Evolutionary conservation across 176 grass and related monocot genomes (phyloP).

Genomic region (Carex parvula): DNA sequence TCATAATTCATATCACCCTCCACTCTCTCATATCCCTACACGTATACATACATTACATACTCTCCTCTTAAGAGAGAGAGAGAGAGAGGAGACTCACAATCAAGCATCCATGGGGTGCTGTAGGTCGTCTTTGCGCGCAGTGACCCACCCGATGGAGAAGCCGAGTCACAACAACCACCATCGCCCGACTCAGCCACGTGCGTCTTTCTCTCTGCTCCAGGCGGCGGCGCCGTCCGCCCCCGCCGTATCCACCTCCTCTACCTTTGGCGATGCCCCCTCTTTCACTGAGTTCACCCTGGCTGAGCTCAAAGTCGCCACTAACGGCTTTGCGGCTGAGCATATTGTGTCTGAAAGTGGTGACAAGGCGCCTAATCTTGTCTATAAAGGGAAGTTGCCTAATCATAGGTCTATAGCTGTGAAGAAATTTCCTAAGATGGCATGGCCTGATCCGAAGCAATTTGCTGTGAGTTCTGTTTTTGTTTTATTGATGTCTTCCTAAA

Average conservation of each 20-base stretch:
- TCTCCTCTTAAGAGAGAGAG: not conserved
- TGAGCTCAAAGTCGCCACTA: conserved; percentile 67
- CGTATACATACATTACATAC: not conserved
- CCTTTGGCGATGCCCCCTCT: conserved; percentile 29
- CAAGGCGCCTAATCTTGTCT: conserved; percentile 92
- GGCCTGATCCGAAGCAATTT: conserved; percentile 98
- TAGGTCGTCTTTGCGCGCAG: conserved; percentile 46
- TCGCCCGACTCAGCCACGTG: conserved; percentile 4
- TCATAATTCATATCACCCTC: not conserved
- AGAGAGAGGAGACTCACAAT: not conserved
- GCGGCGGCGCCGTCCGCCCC: not conserved
- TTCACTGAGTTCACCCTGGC: conserved; percentile 70
- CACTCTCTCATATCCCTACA: not conserved
- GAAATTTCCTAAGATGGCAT: conserved; percentile 83
- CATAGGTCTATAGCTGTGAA: conserved; percentile 84
- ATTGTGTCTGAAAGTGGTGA: conserved; percentile 97
- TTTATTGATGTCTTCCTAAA: not conserved
- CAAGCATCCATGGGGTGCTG: conserved; percentile 68
- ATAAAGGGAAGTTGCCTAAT: conserved; percentile 58
- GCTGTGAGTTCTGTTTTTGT: conserved; percentile 39
- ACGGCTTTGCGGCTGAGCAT: conserved; percentile 52
- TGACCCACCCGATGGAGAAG: conserved; percentile 53
- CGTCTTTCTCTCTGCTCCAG: conserved; percentile 35
- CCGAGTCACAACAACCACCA: conserved; percentile 24
- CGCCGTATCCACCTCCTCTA: not conserved